Evolutionary conservation across 805 yeast species (phyloP).

Genomic region (Yarrowia yakushimensis): DNA sequence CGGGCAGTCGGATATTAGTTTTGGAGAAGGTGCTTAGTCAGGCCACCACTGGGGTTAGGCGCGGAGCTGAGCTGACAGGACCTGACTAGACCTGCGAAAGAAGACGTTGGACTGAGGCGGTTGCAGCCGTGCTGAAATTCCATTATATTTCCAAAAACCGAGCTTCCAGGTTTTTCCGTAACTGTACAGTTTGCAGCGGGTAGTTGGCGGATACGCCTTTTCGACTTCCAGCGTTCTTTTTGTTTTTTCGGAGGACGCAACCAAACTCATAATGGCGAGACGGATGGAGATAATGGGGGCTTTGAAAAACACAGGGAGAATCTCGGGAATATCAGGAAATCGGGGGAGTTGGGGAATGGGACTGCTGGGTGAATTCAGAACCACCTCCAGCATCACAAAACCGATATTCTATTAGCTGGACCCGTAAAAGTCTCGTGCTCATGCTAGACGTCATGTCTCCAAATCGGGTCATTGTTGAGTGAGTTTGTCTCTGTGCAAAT

Average conservation of each 20-base stretch:
- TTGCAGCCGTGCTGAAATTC: background rate
- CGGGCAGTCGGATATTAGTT: conserved; percentile 6
- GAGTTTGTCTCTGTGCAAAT: background rate
- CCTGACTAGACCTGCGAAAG: too few relatives aligned
- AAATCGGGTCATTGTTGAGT: conserved; percentile 11
- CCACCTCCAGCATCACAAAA: too few relatives aligned
- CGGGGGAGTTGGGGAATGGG: too few relatives aligned
- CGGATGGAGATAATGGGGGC: too few relatives aligned
- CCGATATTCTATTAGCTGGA: background rate
- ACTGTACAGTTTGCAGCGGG: background rate
- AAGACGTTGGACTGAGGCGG: too few relatives aligned
- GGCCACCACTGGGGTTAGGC: background rate
- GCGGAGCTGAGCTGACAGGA: too few relatives aligned
- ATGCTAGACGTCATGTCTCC: conserved; percentile 16
- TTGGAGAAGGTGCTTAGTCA: background rate
- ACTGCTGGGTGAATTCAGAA: too few relatives aligned
- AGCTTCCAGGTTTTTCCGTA: background rate
- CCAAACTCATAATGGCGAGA: too few relatives aligned
- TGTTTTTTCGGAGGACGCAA: conserved; percentile 5
- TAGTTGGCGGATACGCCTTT: background rate
- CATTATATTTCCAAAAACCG: background rate
- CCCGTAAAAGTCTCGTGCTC: background rate
- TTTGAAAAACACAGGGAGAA: background rate
- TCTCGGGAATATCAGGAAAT: background rate
- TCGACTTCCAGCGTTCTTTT: background rate